Base-by-base conservation (phyloP, 495 filamentous ascomycete species). In the Letharia columbiana region DNA sequence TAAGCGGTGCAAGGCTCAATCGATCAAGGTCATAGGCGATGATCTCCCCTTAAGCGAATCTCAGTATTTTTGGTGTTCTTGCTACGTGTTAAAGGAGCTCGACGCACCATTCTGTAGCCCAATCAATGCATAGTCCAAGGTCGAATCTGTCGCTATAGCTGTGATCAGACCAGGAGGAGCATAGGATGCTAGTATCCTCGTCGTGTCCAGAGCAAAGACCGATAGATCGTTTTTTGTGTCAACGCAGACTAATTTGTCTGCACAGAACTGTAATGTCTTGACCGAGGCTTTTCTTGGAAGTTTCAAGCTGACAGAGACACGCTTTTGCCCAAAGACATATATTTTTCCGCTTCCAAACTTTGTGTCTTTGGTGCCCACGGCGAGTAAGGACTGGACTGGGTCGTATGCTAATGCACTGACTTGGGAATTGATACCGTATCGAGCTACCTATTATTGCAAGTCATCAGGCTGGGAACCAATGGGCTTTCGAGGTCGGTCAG, bases 21-120 rank as follows among this genome's bases (percentile, higher is more conserved):
- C 92, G 83, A 72, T 96, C 93, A 58, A 98, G 81, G 77, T 98
- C 94, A 72, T 95, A 98, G 42, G 89, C 89, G 65, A 91, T 81
- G 11, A 97, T 79, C 65, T 98, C 94, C 58, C 86, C 86, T 86
- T 77, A 40, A 77, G 54, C 52, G 17, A 41, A 23, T 44, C 37
- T 65, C 50, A 72, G 44, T 39, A 59, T 42, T 59, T 5, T 37
- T 13, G 31, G 41, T 11, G 6, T 33, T 1, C n/a, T 35, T 23
- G 8, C 31, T 50, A 40, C 52, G 31, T 23, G n/a, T 3, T 40
- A 4, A 28, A 35, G 37, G 23, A 35, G 52, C 28, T 63, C 23
- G 39, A 75, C 75, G 18, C 68, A 83, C 90, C 91, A 72, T 83
- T 88, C 64, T 87, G 83, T 59, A 89, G 72, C 4, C 89, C 91